phyloP scores from a whole-genome alignment of 495 filamentous ascomycete genomes.

The Pseudomonodictys pantanalensis region DNA sequence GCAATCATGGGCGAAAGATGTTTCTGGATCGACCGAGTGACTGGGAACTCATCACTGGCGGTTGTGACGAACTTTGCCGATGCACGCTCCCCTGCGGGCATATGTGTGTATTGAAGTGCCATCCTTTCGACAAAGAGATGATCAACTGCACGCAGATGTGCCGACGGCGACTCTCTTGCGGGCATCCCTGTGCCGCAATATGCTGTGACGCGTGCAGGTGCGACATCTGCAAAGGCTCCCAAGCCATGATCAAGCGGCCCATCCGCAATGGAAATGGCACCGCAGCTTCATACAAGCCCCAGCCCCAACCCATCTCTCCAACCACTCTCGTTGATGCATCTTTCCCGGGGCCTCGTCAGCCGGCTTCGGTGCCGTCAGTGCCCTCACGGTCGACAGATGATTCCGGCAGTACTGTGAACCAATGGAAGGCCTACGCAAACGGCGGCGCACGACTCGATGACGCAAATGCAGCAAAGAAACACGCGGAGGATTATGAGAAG shows the following conservation, averaged over 20 bases:
- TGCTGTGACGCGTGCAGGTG: slow-evolving; percentile 35
- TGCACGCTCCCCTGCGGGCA: slow-evolving; percentile 50
- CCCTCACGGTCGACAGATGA: neutral
- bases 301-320: no score
- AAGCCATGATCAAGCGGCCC: neutral
- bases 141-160: slow-evolving; percentile 35
- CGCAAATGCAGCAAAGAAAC: neutral
- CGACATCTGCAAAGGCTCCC: slow-evolving; percentile 2
- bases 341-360: no score
- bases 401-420: neutral
- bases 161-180: slow-evolving; percentile 23
- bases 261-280: neutral
- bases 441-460: slow-evolving; percentile 10
- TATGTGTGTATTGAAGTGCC: slow-evolving; percentile 47
- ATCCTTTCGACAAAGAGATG: slow-evolving; percentile 39
- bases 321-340: no score
- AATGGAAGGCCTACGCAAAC: slow-evolving; percentile 12
- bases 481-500: neutral
- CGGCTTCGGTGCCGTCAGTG: no score
- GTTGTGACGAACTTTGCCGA: slow-evolving; percentile 54
- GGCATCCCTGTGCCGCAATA: slow-evolving; percentile 27
- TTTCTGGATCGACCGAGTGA: slow-evolving; percentile 50
- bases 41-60: slow-evolving; percentile 53
- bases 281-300: neutral
- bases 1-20: slow-evolving; percentile 38